Base-by-base conservation (phyloP, 495 filamentous ascomycete species). In the Aspergillus cristatus region DNA sequence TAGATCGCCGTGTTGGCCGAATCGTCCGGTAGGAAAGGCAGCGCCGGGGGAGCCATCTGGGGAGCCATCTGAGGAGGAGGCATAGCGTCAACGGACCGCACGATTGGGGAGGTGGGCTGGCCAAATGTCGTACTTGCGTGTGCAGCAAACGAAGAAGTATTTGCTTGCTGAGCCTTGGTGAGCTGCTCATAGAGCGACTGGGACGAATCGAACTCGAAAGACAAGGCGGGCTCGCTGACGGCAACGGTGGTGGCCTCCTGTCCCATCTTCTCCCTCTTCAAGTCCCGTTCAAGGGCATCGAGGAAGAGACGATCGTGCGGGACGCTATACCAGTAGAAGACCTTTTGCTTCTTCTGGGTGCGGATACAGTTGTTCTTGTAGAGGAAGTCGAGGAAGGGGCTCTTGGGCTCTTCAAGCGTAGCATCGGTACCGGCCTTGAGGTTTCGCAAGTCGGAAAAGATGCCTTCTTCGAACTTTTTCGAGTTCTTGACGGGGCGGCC, bases 361-460 rank as follows among this genome's bases (percentile, higher is more conserved):
- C 91, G 78, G 51, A 98, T 98, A 75, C 91, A 98, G 64, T 98
- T 98, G 72, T 98, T 97, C 75, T 98, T 98, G 73, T 97, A 98
- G 34, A 98, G 72, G 65, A 97, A 98, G 58, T 98, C 91, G 35
- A 98, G 75, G 67, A 98, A 98, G 2, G 85, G 78, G 68, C 90
- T 96, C 73, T 98, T 98, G 25, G 91, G 91, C 63, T 98, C 91
- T 65, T 98, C 91, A 26, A 98, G 80, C 16, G 90, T 94, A n/a
- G 91, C 91, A 73, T 98, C 91, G 53, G 88, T 96, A 35, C 91
- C 91, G 39, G 91, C 89, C 65, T 98, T 98, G 43, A 98, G 72
- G 55, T 98, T 98, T 58, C 91, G 86, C 60, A 98, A 70, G 57
- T 98, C 91, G 24, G 91, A 98, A 68, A 98, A 98, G 62, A 98